Percentiles rank a stretch among this genome's conserved stretches.
Conservation (phyloP, 345 rosid species). For the Eucalyptus dawsonii region DNA sequence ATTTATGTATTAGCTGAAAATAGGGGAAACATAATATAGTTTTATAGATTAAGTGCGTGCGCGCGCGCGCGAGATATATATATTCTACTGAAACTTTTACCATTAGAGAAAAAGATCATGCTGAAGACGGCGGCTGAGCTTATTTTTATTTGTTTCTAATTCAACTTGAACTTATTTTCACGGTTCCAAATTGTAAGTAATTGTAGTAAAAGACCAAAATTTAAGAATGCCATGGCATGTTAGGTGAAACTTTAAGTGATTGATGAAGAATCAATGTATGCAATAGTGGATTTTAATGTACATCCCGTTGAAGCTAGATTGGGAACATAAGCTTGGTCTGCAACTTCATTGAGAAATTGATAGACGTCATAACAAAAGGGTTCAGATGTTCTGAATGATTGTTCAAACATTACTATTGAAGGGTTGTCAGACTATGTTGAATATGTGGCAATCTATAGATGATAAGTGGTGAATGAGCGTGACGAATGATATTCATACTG, state of each 20-base stretch:
- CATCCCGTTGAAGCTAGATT: background rate
- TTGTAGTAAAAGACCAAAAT: background rate
- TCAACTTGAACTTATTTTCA: background rate
- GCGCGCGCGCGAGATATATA: background rate
- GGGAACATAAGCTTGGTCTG: background rate
- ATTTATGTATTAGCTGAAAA: background rate
- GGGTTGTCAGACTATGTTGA: background rate
- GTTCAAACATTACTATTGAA: background rate
- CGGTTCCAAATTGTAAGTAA: background rate
- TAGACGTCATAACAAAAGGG: background rate
- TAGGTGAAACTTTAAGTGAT: background rate
- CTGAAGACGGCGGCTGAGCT: background rate
- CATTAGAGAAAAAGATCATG: background rate
- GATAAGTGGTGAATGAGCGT: background rate
- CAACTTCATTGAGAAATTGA: background rate
- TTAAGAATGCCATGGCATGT: background rate
- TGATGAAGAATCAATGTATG: background rate
- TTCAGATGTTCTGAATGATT: rapidly evolving
- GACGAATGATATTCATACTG: background rate
- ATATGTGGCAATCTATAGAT: background rate
- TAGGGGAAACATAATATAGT: background rate
- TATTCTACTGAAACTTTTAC: background rate
- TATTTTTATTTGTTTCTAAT: background rate
- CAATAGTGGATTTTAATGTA: background rate
- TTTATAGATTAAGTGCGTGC: background rate